Evolutionary conservation across 2,329 filamentous ascomycete species (phyloP).

Genomic region (Leptographium radiaticola): DNA sequence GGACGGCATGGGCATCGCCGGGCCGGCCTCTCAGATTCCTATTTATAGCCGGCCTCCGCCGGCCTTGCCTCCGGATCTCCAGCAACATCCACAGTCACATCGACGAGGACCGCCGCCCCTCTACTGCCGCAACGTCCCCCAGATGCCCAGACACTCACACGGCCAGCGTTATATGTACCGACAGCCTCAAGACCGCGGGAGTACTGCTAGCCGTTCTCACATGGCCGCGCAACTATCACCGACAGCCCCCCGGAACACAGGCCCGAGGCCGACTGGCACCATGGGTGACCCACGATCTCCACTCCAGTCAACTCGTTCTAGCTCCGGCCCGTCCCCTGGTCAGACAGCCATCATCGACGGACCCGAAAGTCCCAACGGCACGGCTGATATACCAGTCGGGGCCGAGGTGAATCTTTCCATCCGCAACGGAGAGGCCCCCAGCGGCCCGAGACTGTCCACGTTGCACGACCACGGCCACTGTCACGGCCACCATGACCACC

Average conservation of each 20-base stretch:
- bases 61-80: not conserved
- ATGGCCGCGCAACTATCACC: not conserved
- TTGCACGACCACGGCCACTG: not conserved
- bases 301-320: not conserved
- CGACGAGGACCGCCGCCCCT: not conserved
- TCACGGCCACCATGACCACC: not conserved
- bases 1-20: constrained; percentile 1
- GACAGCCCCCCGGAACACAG: not conserved
- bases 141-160: no score
- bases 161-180: not conserved
- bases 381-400: not conserved
- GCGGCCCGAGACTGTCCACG: not conserved
- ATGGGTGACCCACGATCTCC: not conserved
- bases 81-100: not conserved
- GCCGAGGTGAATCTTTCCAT: not conserved
- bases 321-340: not conserved
- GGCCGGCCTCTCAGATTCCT: not conserved
- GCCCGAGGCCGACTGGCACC: not conserved
- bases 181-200: not conserved
- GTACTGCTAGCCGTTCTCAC: not conserved
- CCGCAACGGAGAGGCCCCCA: not conserved
- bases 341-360: not conserved
- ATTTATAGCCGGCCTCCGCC: constrained; percentile 1
- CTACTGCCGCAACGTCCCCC: not conserved
- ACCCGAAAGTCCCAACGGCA: not conserved